Percentiles rank a stretch among this genome's conserved stretches.
Conservation (phyloP, 2,329 filamentous ascomycete genomes). For the Ascocoryne sarcoides region DNA sequence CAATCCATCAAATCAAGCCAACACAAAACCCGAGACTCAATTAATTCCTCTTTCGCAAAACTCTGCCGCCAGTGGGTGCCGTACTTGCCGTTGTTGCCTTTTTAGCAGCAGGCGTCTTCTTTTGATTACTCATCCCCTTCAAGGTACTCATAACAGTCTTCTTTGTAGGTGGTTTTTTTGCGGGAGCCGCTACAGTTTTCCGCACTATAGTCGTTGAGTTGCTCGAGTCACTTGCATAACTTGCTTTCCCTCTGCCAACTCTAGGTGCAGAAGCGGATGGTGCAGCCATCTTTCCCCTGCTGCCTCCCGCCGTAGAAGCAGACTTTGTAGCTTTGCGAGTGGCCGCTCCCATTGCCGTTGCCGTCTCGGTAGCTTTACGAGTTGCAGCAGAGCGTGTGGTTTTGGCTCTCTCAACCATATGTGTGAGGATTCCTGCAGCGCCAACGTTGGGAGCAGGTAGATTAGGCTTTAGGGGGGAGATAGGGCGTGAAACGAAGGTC, state of each 20-base stretch:
- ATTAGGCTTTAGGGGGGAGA: constrained; percentile 51
- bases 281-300: constrained; percentile 21
- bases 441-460: constrained; percentile 26
- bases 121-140: constrained; percentile 44
- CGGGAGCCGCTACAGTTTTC: constrained; percentile 31
- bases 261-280: constrained; percentile 33
- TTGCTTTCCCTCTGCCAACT: constrained; percentile 44
- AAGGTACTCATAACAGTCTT: constrained; percentile 46
- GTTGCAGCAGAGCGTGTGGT: constrained; percentile 41
- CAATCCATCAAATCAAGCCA: too few relatives aligned
- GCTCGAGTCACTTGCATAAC: constrained; percentile 56
- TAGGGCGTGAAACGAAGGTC: constrained; percentile 47
- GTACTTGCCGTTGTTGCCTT: constrained; percentile 5
- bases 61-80: constrained; percentile 21
- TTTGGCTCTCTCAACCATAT: constrained; percentile 54
- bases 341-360: constrained; percentile 21
- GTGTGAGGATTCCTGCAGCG: constrained; percentile 40
- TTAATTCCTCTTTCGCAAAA: constrained; percentile 28
- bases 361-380: constrained; percentile 24
- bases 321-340: constrained; percentile 28
- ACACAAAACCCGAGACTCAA: too few relatives aligned
- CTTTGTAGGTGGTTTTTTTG: constrained; percentile 35
- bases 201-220: constrained; percentile 49
- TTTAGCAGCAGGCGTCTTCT: constrained; percentile 38
- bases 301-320: constrained; percentile 12